Conservation (phyloP, 805 yeast species). For the Scheffersomyces lignosus region DNA sequence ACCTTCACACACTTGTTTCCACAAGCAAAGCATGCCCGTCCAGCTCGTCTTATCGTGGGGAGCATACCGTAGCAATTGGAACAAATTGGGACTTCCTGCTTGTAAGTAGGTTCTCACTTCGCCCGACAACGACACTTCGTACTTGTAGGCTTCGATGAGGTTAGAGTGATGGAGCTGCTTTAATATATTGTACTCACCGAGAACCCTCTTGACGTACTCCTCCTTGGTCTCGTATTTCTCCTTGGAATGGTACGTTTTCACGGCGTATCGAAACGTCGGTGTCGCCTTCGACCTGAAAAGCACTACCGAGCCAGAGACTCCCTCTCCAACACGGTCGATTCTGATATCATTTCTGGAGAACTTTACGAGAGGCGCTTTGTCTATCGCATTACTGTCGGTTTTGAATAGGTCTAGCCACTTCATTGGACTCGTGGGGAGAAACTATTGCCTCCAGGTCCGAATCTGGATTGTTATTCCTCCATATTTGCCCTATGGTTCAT, state of each 20-base stretch:
- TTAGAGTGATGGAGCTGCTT: constrained; percentile 26
- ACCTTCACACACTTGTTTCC: constrained; percentile 43
- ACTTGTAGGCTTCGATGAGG: constrained; percentile 35
- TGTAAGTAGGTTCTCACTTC: constrained; percentile 30
- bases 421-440: too few relatives aligned
- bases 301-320: constrained; percentile 37
- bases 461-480: too few relatives aligned
- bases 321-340: constrained; percentile 21
- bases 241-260: constrained; percentile 43
- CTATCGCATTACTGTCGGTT: too few relatives aligned
- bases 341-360: constrained; percentile 15
- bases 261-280: constrained; percentile 29
- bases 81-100: constrained; percentile 28
- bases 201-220: constrained; percentile 40
- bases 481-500: too few relatives aligned
- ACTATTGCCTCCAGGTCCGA: too few relatives aligned
- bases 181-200: constrained; percentile 37
- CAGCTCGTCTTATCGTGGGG: background rate
- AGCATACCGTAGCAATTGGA: constrained; percentile 7
- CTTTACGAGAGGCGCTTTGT: background rate
- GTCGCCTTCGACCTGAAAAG: constrained; percentile 11
- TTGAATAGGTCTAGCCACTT: too few relatives aligned
- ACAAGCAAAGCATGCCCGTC: constrained; percentile 19
- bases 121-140: constrained; percentile 21
- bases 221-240: constrained; percentile 39